phyloP scores from a whole-genome alignment of 2,329 filamentous ascomycete species.

The Chaetomium sp. region DNA sequence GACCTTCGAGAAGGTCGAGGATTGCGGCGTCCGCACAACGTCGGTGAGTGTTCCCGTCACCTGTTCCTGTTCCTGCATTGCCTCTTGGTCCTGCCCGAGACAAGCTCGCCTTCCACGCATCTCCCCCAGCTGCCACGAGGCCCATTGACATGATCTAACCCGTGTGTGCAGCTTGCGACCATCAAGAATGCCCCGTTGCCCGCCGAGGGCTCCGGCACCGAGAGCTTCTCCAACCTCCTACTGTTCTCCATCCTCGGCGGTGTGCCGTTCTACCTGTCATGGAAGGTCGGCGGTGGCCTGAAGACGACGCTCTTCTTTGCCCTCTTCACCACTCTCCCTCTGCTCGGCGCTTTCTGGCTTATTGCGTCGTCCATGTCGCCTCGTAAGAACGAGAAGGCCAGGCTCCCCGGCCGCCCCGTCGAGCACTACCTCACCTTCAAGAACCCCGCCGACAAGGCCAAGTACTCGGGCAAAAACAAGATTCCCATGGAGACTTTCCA shows the following conservation, averaged over 20 bases:
- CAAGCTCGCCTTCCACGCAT: neutral
- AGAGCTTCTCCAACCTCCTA: conserved; percentile 82
- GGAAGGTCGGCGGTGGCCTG: conserved; percentile 80
- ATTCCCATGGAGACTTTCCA: conserved; percentile 93
- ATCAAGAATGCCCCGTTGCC: conserved; percentile 96
- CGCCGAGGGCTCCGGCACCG: conserved; percentile 80
- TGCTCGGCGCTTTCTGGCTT: conserved; percentile 82
- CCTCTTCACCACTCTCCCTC: conserved; percentile 74
- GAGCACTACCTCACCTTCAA: conserved; percentile 91
- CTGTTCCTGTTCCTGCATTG: neutral
- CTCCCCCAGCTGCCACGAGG: neutral
- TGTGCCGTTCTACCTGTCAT: conserved; percentile 78
- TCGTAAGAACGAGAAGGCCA: conserved; percentile 90
- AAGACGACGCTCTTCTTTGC: conserved; percentile 88
- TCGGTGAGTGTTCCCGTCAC: conserved; percentile 45
- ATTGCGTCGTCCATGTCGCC: conserved; percentile 78
- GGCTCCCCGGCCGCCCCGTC: conserved; percentile 79
- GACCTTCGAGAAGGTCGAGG: conserved; percentile 54
- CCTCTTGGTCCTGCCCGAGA: neutral
- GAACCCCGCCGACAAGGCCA: conserved; percentile 59
- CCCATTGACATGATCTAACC: conserved; percentile 27
- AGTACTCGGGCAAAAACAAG: conserved; percentile 76
- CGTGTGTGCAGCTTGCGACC: conserved; percentile 66
- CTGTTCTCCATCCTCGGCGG: conserved; percentile 70
- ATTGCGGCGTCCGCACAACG: conserved; percentile 59